A percentile compares a stretch with the other conserved stretches of the same genome.
Conservation (phyloP, 2,329 filamentous ascomycete species). For the Thielaviopsis populi region DNA sequence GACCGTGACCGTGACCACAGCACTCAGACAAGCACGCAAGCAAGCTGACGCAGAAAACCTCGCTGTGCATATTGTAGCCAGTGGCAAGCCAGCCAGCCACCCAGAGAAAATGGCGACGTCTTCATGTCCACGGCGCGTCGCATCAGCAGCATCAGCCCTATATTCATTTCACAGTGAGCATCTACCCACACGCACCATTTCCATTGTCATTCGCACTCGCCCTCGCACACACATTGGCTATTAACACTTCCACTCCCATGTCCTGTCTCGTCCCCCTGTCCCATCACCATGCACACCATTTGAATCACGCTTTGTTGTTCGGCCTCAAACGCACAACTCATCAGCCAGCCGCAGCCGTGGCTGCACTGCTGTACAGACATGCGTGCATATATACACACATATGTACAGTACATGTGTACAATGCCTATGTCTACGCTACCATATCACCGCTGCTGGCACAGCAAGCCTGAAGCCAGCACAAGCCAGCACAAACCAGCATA, state of each 20-base stretch:
- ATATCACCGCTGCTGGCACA: no score
- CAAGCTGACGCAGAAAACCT: background rate
- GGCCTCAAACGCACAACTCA: background rate
- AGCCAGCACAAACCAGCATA: background rate
- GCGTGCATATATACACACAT: background rate
- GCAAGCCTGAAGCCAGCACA: background rate
- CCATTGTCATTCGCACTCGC: background rate
- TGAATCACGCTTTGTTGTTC: background rate
- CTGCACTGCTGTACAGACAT: background rate
- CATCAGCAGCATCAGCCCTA: constrained; percentile 7
- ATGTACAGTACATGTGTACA: no score
- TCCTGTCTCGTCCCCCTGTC: no score
- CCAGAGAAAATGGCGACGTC: background rate
- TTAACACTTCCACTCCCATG: no score
- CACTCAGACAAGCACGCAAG: background rate
- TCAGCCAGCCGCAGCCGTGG: background rate
- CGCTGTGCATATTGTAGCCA: background rate
- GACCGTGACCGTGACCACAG: background rate
- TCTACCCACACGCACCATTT: background rate
- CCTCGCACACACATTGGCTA: no score
- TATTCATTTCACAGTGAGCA: constrained; percentile 4
- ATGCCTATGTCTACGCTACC: no score
- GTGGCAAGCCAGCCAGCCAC: background rate
- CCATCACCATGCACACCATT: background rate
- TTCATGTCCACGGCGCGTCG: background rate